Percentiles rank a stretch among this genome's conserved stretches.
phyloP scores from a whole-genome alignment of 164 flowering plant species.

The Hamamelis virginiana region DNA sequence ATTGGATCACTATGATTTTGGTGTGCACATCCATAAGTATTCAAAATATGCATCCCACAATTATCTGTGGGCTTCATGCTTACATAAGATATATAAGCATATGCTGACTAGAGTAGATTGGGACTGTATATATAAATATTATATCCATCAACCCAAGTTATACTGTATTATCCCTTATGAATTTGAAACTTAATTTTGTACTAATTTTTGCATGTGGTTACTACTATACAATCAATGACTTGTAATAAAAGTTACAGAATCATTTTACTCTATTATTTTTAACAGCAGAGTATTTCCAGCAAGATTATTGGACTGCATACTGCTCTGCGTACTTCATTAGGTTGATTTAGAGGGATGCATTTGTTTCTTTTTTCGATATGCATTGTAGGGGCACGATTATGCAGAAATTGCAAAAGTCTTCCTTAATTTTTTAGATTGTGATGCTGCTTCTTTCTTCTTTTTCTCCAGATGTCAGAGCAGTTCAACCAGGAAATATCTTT shows the following conservation, averaged over 20 bases:
- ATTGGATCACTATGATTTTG: too few species aligned
- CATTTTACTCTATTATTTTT: too few species aligned
- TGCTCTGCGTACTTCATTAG: not conserved
- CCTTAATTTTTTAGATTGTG: not conserved
- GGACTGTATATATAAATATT: not conserved
- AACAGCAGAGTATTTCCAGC: not conserved
- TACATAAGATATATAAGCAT: too few species aligned
- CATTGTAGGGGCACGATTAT: too few species aligned
- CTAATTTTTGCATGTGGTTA: not conserved
- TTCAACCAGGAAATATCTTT: slow-evolving; percentile 85
- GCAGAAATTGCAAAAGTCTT: not conserved
- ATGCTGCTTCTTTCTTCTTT: slow-evolving; percentile 15
- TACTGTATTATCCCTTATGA: not conserved
- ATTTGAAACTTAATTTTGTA: not conserved
- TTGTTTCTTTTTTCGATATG: too few species aligned
- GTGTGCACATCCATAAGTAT: too few species aligned
- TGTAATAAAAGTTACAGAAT: too few species aligned
- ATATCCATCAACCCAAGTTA: too few species aligned
- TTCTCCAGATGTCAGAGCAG: slow-evolving; percentile 85
- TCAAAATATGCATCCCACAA: too few species aligned
- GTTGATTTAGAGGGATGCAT: not conserved
- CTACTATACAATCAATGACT: too few species aligned
- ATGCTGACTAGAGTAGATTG: too few species aligned
- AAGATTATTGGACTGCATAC: not conserved
- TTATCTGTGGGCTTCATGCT: too few species aligned